Conservation (phyloP, 306 rosid genomes). For the Oemleria cerasiformis region DNA sequence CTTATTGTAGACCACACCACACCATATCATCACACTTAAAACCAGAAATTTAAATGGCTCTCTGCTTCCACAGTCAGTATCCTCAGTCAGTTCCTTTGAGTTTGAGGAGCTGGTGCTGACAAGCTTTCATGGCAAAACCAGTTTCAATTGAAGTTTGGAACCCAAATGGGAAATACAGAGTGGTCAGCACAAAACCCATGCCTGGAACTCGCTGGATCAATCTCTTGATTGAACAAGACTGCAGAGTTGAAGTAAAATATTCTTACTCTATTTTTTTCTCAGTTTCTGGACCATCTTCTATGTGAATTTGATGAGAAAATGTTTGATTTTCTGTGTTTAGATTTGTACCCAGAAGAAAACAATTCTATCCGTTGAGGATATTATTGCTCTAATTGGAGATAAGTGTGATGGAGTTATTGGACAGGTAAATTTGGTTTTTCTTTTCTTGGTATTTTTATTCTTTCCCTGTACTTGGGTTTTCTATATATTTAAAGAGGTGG, state of each 20-base stretch:
- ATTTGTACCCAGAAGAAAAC: conserved; percentile 95
- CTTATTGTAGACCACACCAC: conserved; percentile 4
- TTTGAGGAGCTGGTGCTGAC: neutral
- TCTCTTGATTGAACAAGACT: conserved; percentile 82
- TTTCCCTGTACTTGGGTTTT: neutral
- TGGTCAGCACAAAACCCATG: conserved; percentile 94
- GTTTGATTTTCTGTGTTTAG: conserved; percentile 27
- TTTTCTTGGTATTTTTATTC: neutral
- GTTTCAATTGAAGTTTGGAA: conserved; percentile 89
- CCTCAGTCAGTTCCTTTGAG: conserved; percentile 1
- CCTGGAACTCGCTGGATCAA: conserved; percentile 99
- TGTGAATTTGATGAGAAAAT: conserved; percentile 12
- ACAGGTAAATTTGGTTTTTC: conserved; percentile 45
- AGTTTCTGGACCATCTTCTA: neutral
- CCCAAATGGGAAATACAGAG: conserved; percentile 94
- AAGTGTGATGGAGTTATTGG: conserved; percentile 98
- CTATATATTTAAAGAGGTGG: too few species aligned
- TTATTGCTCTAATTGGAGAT: conserved; percentile 81
- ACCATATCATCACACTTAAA: conserved; percentile 13
- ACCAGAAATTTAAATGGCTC: conserved; percentile 19
- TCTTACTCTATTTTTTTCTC: neutral
- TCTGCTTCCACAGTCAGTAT: neutral
- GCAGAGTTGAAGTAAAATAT: conserved; percentile 76
- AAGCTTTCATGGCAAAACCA: conserved; percentile 76
- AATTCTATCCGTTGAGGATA: conserved; percentile 87